phyloP scores from a whole-genome alignment of 2,329 filamentous ascomycete genomes.

The Trichothecium sympodiale region DNA sequence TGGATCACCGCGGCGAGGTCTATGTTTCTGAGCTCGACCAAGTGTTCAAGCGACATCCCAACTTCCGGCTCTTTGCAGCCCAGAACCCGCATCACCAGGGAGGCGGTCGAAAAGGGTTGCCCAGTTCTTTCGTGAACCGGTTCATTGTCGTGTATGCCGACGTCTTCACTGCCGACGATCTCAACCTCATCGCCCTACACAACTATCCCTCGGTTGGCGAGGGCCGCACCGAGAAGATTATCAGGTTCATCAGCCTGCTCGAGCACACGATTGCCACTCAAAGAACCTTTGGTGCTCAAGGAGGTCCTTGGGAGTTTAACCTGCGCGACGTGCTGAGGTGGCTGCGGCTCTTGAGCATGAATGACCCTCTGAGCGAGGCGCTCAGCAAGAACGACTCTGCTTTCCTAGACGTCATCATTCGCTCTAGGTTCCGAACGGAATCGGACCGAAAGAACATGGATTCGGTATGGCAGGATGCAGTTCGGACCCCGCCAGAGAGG shows the following conservation, averaged over 20 bases:
- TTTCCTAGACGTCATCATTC: slow-evolving; percentile 72
- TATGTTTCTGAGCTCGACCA: slow-evolving; percentile 94
- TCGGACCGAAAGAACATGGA: slow-evolving; percentile 57
- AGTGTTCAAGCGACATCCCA: slow-evolving; percentile 77
- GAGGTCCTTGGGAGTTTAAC: slow-evolving; percentile 92
- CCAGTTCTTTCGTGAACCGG: slow-evolving; percentile 92
- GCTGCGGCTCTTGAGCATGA: slow-evolving; percentile 51
- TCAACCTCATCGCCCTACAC: slow-evolving; percentile 69
- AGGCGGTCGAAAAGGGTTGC: slow-evolving; percentile 86
- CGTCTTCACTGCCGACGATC: slow-evolving; percentile 69
- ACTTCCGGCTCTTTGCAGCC: slow-evolving; percentile 91
- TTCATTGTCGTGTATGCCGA: slow-evolving; percentile 98
- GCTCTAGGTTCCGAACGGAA: slow-evolving; percentile 72
- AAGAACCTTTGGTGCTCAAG: slow-evolving; percentile 47
- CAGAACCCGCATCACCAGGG: slow-evolving; percentile 98
- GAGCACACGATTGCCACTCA: slow-evolving; percentile 58
- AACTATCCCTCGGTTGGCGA: slow-evolving; percentile 57
- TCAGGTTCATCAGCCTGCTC: slow-evolving; percentile 70
- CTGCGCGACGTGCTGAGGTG: slow-evolving; percentile 82
- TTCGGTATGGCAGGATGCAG: slow-evolving; percentile 54
- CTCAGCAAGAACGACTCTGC: slow-evolving; percentile 45
- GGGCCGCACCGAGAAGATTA: slow-evolving; percentile 53
- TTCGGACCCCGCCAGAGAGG: slow-evolving; percentile 37
- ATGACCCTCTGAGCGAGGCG: slow-evolving; percentile 48
- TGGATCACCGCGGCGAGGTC: slow-evolving; percentile 91